Conservation (phyloP, 2,329 filamentous ascomycete genomes). For the Paecilomyces variotii region DNA sequence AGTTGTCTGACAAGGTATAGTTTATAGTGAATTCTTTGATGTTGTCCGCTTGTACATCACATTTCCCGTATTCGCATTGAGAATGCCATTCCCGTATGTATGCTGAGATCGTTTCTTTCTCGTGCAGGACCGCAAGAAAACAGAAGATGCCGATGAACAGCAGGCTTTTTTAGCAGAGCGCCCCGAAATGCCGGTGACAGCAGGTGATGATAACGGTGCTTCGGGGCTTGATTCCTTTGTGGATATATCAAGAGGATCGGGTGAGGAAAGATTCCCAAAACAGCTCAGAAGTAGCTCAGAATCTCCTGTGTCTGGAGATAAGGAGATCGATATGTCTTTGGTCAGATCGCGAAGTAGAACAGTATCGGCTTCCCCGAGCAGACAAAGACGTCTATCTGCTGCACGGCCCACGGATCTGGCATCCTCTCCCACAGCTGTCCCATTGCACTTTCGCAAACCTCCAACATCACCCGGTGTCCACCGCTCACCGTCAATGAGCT, state of each 20-base stretch:
- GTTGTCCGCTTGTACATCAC: conserved; percentile 5
- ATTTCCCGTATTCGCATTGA: conserved; percentile 11
- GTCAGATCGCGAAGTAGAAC: conserved; percentile 27
- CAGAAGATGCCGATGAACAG: conserved; percentile 30
- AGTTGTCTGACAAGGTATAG: conserved; percentile 32
- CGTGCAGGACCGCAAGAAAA: conserved; percentile 24
- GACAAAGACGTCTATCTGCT: conserved; percentile 21
- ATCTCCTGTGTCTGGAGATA: conserved; percentile 23
- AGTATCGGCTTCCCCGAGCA: conserved; percentile 9
- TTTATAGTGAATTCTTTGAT: conserved; percentile 21
- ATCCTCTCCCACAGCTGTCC: conserved; percentile 46
- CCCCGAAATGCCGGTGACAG: conserved; percentile 49
- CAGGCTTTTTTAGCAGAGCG: conserved; percentile 58
- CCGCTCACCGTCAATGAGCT: conserved; percentile 29
- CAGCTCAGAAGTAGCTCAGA: conserved; percentile 25
- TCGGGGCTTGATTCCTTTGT: conserved; percentile 29
- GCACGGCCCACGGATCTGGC: conserved; percentile 15
- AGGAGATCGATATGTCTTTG: conserved; percentile 15
- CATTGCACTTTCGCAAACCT: conserved; percentile 47
- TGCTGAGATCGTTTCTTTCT: conserved; percentile 24
- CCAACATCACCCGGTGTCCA: conserved; percentile 38
- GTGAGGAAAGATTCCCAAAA: conserved; percentile 13
- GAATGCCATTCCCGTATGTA: conserved; percentile 16
- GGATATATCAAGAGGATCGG: conserved; percentile 11
- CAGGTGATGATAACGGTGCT: conserved; percentile 35